Percentiles rank a stretch among this genome's conserved stretches.
phyloP scores from a whole-genome alignment of 345 rosid species.

The Leavenworthia alabamica region DNA sequence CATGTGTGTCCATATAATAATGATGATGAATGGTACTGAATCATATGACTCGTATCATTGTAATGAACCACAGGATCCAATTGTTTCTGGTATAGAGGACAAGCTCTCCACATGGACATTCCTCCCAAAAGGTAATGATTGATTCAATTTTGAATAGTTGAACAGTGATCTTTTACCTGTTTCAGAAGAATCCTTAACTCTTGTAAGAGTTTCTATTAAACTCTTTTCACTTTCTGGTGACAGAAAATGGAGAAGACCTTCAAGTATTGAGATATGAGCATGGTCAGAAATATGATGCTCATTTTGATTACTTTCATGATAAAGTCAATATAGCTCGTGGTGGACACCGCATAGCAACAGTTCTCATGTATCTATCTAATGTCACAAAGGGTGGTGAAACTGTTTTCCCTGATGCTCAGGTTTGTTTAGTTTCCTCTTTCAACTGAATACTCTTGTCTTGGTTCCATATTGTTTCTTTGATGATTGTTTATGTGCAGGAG shows the following conservation, averaged over 20 bases:
- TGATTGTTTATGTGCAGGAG: conserved; percentile 47
- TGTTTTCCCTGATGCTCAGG: conserved; percentile 86
- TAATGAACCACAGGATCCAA: conserved; percentile 63
- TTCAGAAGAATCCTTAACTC: no score
- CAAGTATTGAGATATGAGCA: conserved; percentile 83
- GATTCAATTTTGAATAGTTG: not conserved
- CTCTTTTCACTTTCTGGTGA: conserved; percentile 5
- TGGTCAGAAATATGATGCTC: conserved; percentile 91
- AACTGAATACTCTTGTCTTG: no score
- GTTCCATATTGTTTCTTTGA: no score
- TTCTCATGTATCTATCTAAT: conserved; percentile 82
- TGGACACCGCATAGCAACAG: conserved; percentile 86
- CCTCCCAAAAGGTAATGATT: conserved; percentile 75
- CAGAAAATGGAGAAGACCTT: conserved; percentile 93
- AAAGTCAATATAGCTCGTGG: conserved; percentile 88
- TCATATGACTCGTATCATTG: not conserved
- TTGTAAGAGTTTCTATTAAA: no score
- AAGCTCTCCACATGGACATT: conserved; percentile 93
- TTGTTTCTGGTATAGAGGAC: conserved; percentile 82
- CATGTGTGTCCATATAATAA: not conserved
- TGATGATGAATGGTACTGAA: no score
- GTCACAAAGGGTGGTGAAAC: conserved; percentile 95
- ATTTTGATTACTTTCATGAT: conserved; percentile 81
- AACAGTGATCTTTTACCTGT: not conserved
- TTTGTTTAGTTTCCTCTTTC: conserved; percentile 31